Conservation (phyloP, 257 asterid species). For the Striga asiatica region DNA sequence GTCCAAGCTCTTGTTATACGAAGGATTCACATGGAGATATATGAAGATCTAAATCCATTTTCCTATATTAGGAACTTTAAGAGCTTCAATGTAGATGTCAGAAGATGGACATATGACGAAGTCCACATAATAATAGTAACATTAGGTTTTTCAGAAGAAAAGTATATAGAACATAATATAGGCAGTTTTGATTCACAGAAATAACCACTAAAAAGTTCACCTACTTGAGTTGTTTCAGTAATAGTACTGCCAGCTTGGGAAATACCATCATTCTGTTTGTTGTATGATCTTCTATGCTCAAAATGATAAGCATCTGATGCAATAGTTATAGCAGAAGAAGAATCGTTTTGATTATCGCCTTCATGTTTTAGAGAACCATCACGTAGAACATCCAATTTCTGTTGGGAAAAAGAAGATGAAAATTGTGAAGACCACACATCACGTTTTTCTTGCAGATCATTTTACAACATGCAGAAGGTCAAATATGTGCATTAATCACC, state of each 20-base stretch:
- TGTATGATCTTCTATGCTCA: constrained; percentile 39
- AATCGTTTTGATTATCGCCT: constrained; percentile 45
- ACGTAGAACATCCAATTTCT: constrained; percentile 48
- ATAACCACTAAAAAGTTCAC: constrained; percentile 61
- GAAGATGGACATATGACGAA: too few species aligned
- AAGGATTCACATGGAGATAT: too few species aligned
- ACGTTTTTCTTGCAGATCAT: not conserved
- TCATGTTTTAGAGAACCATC: constrained; percentile 33
- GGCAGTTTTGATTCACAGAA: constrained; percentile 43
- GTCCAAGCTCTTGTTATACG: too few species aligned
- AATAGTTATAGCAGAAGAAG: constrained; percentile 34
- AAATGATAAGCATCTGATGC: constrained; percentile 27
- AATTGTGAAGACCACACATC: constrained; percentile 11
- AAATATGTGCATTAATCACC: too few species aligned
- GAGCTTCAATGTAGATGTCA: too few species aligned
- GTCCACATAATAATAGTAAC: too few species aligned
- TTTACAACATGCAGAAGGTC: not conserved
- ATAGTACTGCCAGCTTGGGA: constrained; percentile 72
- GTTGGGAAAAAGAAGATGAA: constrained; percentile 20
- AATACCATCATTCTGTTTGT: constrained; percentile 65
- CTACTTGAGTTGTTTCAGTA: constrained; percentile 64
- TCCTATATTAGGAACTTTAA: too few species aligned
- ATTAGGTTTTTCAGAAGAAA: constrained; percentile 6
- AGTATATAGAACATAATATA: constrained; percentile 34
- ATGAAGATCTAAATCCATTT: too few species aligned